phyloP scores from a whole-genome alignment of 1,284 basidiomycete genomes.

The Pseudozyma sp. region DNA sequence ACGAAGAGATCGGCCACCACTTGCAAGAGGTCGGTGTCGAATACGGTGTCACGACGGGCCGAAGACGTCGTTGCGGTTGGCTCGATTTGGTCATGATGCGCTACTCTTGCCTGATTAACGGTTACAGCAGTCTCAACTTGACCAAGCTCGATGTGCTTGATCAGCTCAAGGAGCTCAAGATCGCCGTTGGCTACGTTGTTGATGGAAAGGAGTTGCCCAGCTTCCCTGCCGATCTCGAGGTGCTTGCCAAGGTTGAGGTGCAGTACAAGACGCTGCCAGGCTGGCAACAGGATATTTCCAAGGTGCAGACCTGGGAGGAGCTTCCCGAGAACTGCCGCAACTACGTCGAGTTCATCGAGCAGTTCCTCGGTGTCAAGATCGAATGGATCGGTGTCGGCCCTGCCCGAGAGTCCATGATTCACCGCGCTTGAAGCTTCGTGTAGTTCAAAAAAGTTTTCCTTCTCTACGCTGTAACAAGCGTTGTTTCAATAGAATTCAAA shows the following conservation, averaged over 20 bases:
- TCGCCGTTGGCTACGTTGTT: slow-evolving; percentile 83
- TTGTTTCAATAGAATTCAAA: slow-evolving; percentile 45
- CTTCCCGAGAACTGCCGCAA: slow-evolving; percentile 86
- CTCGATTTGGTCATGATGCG: slow-evolving; percentile 94
- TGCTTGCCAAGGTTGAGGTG: slow-evolving; percentile 84
- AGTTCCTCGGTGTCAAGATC: slow-evolving; percentile 81
- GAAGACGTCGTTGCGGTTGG: slow-evolving; percentile 94
- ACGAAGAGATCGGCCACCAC: slow-evolving; percentile 85
- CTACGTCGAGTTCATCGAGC: slow-evolving; percentile 90
- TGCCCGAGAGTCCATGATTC: slow-evolving; percentile 82
- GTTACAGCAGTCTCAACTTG: slow-evolving; percentile 91
- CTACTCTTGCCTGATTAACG: slow-evolving; percentile 93
- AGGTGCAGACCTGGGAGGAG: slow-evolving; percentile 77
- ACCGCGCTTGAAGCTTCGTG: slow-evolving; percentile 33
- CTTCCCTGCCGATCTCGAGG: slow-evolving; percentile 94
- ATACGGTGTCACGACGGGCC: slow-evolving; percentile 91
- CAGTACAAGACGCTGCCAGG: slow-evolving; percentile 90
- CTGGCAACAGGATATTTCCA: slow-evolving; percentile 86
- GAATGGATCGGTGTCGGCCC: slow-evolving; percentile 94
- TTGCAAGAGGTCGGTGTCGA: slow-evolving; percentile 94
- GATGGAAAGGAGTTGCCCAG: slow-evolving; percentile 82
- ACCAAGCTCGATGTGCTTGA: slow-evolving; percentile 97
- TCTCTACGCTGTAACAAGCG: slow-evolving; percentile 30
- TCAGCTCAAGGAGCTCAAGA: slow-evolving; percentile 85
- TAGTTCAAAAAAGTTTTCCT: background rate